Conservation (phyloP, 805 yeast species). For the Schwanniomyces vanrijiae region DNA sequence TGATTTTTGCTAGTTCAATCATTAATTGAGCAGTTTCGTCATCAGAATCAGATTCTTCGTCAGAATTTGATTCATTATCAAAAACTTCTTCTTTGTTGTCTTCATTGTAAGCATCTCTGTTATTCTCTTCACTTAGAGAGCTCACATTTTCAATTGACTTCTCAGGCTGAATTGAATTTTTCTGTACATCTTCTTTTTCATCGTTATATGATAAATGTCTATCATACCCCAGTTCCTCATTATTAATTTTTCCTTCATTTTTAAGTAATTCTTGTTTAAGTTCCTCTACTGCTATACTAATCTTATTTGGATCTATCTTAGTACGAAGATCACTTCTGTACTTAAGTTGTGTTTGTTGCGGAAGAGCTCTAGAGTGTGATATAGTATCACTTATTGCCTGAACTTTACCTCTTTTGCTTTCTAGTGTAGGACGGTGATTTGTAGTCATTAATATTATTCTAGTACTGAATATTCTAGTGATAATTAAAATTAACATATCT, state of each 20-base stretch:
- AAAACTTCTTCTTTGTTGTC: slow-evolving; percentile 13
- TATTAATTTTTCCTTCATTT: slow-evolving; percentile 8
- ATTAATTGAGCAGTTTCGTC: slow-evolving; percentile 16
- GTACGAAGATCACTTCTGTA: slow-evolving; percentile 27
- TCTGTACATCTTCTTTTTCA: slow-evolving; percentile 4
- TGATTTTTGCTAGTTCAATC: slow-evolving; percentile 18
- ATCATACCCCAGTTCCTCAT: background rate
- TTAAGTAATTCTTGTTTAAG: slow-evolving; percentile 16
- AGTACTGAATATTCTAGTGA: too few species aligned
- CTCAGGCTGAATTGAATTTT: background rate
- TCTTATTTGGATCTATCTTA: slow-evolving; percentile 12
- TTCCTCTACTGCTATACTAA: slow-evolving; percentile 23
- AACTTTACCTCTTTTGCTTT: slow-evolving; percentile 38
- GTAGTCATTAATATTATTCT: slow-evolving; percentile 21
- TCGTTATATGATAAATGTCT: slow-evolving; percentile 1
- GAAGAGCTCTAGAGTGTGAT: slow-evolving; percentile 32
- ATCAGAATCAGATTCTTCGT: slow-evolving; percentile 11
- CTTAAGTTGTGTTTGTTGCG: slow-evolving; percentile 33
- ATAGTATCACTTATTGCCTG: slow-evolving; percentile 31
- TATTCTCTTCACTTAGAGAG: background rate
- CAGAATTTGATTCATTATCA: background rate
- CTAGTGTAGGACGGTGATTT: slow-evolving; percentile 44
- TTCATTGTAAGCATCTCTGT: background rate
- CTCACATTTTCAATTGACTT: background rate
- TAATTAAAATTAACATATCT: background rate